Conservation (phyloP, 2,329 filamentous ascomycete species). For the Drechslerella dactyloides region DNA sequence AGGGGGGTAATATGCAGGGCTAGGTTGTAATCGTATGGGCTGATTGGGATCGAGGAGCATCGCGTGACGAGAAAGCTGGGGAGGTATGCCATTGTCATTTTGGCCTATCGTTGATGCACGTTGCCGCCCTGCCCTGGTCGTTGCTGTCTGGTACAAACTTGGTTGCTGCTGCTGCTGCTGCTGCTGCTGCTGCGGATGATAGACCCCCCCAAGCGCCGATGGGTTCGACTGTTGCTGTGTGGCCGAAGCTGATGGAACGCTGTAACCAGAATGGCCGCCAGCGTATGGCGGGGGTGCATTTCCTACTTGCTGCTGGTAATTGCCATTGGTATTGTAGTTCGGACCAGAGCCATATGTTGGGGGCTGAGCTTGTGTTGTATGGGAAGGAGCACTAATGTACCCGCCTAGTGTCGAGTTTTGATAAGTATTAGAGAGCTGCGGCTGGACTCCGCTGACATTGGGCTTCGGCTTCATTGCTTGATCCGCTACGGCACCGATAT, state of each 20-base stretch:
- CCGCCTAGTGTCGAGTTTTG: constrained; percentile 47
- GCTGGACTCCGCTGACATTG: constrained; percentile 50
- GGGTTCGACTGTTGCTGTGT: constrained; percentile 16
- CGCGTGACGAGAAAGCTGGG: constrained; percentile 89
- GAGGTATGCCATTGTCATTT: constrained; percentile 88
- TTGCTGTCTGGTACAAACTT: constrained; percentile 75
- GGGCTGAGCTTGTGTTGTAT: constrained; percentile 32
- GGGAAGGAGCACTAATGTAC: constrained; percentile 16
- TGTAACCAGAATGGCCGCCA: constrained; percentile 26
- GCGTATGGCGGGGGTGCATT: constrained; percentile 39
- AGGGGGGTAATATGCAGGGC: constrained; percentile 95
- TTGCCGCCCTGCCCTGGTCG: constrained; percentile 80
- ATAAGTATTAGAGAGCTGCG: constrained; percentile 29
- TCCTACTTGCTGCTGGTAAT: constrained; percentile 51
- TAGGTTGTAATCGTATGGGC: constrained; percentile 91
- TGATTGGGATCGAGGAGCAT: constrained; percentile 94
- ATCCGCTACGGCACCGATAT: constrained; percentile 48
- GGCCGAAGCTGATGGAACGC: constrained; percentile 10
- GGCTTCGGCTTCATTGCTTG: constrained; percentile 81
- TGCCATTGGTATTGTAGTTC: constrained; percentile 55
- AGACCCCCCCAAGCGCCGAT: constrained; percentile 24
- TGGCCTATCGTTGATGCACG: constrained; percentile 96
- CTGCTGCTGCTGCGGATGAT: constrained; percentile 62
- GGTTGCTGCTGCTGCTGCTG: constrained; percentile 56
- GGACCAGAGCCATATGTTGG: constrained; percentile 47